Base-by-base conservation (phyloP, 164 flowering plant genomes). In the Vitis rotundifolia region DNA sequence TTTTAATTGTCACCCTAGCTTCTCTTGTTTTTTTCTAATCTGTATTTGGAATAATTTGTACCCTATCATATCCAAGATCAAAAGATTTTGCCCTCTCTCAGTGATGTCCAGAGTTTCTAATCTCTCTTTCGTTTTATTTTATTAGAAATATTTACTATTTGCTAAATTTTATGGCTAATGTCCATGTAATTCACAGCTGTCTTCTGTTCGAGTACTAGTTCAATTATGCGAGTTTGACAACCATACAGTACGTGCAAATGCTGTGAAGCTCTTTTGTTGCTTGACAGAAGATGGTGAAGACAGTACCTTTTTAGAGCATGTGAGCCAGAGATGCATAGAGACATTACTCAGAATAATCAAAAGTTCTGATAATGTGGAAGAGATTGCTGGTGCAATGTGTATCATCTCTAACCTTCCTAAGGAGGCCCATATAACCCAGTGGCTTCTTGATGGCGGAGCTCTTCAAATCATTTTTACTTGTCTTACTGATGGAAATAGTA, bases 251-350 rank as follows among this genome's bases (percentile, higher is more conserved):
- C 77, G 89, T 16, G 79, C 77, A 76, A 74, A 72, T 69, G 83
- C 87, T 11, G 69, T 85, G 66, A 82, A 83, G 76, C 74, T 87
- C 48, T 79, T 87, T 71, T 80, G 61, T 67, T 80, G 85, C 80
- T 74, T 87, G 74, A 79, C 86, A 10, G 65, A 80, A 79, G 85
- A 80, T 37, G 72, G 78, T 19, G 77, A 78, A 71, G 81, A 72
- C 29, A 66, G 31, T 53, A 60, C 65, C 13, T 64, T 86, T 16
- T 44, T 64, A 18, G 87, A 82, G 70, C 82, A 84, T 63, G 78
- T 82, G 12, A 59, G 63, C 15, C 80, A 72, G 65, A 79, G 66
- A 18, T 80, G 73, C 74, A 61, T 82, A 63, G 80, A 74, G 56
- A 75, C 81, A 6, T 78, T 87, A 71, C 69, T 83, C 62, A 75